A percentile compares a stretch with the other conserved stretches of the same genome.
Evolutionary conservation across 768 basidiomycete species (phyloP).

Genomic region (Auricularia auricula-judae): DNA sequence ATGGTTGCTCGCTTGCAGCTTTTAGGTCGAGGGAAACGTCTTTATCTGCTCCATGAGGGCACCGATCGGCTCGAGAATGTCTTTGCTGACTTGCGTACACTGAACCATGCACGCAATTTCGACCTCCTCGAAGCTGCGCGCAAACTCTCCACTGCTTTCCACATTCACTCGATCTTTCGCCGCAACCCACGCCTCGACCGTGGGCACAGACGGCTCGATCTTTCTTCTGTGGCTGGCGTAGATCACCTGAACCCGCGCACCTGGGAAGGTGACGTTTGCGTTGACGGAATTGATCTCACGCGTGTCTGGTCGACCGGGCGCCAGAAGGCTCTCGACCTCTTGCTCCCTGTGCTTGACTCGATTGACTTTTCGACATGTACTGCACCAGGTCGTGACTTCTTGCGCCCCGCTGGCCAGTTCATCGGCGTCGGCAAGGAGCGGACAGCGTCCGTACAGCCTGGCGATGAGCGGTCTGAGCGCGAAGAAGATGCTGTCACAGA

Average conservation of each 20-base stretch:
- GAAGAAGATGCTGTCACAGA: background rate
- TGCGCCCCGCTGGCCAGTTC: background rate
- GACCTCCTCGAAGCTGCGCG: background rate
- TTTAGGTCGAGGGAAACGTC: background rate
- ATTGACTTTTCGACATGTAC: background rate
- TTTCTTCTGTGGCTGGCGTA: background rate
- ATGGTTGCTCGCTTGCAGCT: background rate
- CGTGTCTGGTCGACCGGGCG: background rate
- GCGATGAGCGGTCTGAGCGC: background rate
- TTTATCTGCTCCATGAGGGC: background rate
- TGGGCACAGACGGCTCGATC: slow-evolving; percentile 17
- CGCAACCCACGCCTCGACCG: slow-evolving; percentile 15
- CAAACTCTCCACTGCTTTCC: background rate
- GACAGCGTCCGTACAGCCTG: background rate
- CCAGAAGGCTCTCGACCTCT: background rate
- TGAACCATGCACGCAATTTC: background rate
- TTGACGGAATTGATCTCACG: slow-evolving; percentile 11
- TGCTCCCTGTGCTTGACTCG: background rate
- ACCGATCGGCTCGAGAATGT: background rate
- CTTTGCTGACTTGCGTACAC: background rate
- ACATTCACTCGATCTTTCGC: background rate
- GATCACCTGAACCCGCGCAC: slow-evolving; percentile 28
- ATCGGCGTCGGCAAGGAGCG: background rate
- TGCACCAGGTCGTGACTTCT: background rate
- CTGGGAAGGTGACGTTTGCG: slow-evolving; percentile 22